Percentiles rank a stretch among this genome's conserved stretches.
phyloP scores from a whole-genome alignment of 1,139 yeast genomes.

The Candida sp. region DNA sequence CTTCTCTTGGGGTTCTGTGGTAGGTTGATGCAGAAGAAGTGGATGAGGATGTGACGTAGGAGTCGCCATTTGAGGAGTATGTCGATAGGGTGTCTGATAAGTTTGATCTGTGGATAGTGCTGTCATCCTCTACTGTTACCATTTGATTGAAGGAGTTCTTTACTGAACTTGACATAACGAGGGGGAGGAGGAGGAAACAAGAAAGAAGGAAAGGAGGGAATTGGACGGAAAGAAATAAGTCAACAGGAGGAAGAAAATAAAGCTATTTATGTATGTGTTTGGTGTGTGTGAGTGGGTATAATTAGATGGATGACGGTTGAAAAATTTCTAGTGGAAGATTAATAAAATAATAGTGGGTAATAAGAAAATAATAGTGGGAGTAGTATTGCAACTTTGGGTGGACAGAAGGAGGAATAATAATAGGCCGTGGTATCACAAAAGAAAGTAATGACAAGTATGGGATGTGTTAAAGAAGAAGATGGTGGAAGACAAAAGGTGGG shows the following conservation, averaged over 20 bases:
- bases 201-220: background rate
- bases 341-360: background rate
- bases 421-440: background rate
- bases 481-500: too few relatives aligned
- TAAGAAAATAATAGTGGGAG: background rate
- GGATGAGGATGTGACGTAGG: background rate
- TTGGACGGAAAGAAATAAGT: background rate
- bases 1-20: slow-evolving; percentile 10
- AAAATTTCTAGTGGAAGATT: background rate
- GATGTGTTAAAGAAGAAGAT: too few relatives aligned
- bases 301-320: background rate
- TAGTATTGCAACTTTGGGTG: background rate
- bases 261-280: too few relatives aligned
- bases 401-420: background rate
- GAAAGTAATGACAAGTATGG: background rate
- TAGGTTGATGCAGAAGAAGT: background rate
- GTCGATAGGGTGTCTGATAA: slow-evolving; percentile 3
- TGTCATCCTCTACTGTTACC: slow-evolving; percentile 1
- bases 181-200: background rate
- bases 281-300: too few relatives aligned
- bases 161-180: background rate
- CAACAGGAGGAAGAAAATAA: background rate
- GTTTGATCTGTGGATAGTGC: background rate
- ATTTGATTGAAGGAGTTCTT: background rate
- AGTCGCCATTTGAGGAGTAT: background rate